Evolutionary conservation across 1,284 basidiomycete genomes (phyloP), one percentile per base, ranked within the genome.

Genomic region (Vanrija sp.): DNA sequence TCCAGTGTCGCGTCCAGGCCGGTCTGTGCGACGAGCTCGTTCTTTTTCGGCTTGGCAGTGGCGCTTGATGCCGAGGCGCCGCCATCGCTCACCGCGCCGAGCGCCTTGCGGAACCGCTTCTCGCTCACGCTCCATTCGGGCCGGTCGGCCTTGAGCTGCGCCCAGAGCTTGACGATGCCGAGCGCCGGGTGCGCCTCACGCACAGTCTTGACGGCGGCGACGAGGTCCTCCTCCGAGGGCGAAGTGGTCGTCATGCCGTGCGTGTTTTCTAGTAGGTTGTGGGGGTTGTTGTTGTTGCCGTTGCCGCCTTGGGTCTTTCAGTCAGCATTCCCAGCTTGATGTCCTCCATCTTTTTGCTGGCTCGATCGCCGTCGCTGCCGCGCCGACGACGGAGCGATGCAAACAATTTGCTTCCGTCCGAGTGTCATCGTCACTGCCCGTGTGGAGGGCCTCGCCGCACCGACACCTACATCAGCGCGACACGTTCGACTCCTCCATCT

Each of bases 91-190:
- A 44, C 46, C 4, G 42, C 49, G n/a, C 54, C 53, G 43, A 83
- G 73, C 45, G 87, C 76, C 71, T 88, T 90, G 52, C 84, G 79
- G 9, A 86, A 82, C 15, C 89, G 82, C 69, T 90, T 91, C 74
- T 91, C 89, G 71, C 86, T 88, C 59, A 91, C 86, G 0, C 80
- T 72, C 88, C 89, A 91, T 19, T 81, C 78, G 1, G 86, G 82
- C 62, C 87, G 77, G 6, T 78, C 75, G 6, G 79, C 69, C 29
- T 87, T 81, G 16, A 91, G 76, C 12, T 83, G 78, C 2, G 81
- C 78, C 57, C 89, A 85, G 2, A 89, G 79, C 75, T 89, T 91
- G 5, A 80, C 65, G 38, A 88, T 83, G 2, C 89, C 89, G 16
- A 88, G 79, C 1, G 79, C 72, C 0, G 87, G 84, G 51, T 88